Percentiles rank a stretch among this genome's conserved stretches.
Evolutionary conservation across 306 rosid species (phyloP).

Genomic region (Hippophae tibetana): DNA sequence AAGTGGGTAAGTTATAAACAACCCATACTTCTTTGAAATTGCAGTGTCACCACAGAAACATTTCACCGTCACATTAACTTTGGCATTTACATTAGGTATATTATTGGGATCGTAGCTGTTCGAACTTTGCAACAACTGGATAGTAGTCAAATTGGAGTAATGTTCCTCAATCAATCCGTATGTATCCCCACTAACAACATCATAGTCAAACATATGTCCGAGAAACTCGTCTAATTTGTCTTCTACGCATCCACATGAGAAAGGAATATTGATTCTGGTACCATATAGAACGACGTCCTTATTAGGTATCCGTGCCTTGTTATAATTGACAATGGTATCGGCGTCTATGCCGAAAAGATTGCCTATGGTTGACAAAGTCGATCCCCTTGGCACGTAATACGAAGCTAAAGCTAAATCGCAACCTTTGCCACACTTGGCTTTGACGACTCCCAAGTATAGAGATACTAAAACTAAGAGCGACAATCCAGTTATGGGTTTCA

Average conservation of each 20-base stretch:
- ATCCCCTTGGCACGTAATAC: constrained; percentile 3
- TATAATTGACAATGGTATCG: constrained; percentile 23
- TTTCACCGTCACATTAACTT: constrained; percentile 40
- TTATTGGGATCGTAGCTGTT: constrained; percentile 23
- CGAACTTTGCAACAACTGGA: constrained; percentile 25
- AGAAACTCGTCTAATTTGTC: constrained; percentile 27
- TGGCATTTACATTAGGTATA: constrained; percentile 13
- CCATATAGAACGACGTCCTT: not conserved
- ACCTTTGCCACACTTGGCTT: constrained; percentile 38
- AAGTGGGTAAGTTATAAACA: constrained; percentile 67
- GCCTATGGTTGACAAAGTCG: constrained; percentile 9
- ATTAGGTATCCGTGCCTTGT: constrained; percentile 16
- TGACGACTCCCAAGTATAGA: constrained; percentile 23
- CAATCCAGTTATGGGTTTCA: constrained; percentile 28
- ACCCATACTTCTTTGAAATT: constrained; percentile 46
- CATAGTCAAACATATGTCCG: constrained; percentile 49
- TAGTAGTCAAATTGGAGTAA: constrained; percentile 50
- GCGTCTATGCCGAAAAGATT: constrained; percentile 3
- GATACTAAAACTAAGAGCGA: constrained; percentile 20
- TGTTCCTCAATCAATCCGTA: constrained; percentile 31
- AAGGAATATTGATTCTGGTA: constrained; percentile 32
- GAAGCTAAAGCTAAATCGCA: constrained; percentile 69
- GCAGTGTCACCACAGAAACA: constrained; percentile 56
- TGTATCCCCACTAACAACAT: constrained; percentile 19
- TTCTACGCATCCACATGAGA: constrained; percentile 41